Conservation (phyloP, 176 grass and related monocot genomes). For the Miscanthus lutarioriparius region DNA sequence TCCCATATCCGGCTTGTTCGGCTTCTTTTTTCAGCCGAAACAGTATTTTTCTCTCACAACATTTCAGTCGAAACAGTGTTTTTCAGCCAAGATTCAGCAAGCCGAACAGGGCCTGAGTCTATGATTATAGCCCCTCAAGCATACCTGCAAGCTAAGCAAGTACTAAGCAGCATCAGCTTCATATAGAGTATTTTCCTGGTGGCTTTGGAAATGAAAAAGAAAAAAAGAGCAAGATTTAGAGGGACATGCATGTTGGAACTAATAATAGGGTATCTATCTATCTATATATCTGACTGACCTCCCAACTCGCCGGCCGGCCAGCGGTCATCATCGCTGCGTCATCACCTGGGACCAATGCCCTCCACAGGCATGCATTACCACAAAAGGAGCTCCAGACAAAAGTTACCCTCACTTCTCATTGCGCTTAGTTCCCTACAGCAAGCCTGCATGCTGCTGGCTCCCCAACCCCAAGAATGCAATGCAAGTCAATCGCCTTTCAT, state of each 20-base stretch:
- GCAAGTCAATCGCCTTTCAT: slow-evolving; percentile 39
- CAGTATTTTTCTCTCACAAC: too few relatives aligned
- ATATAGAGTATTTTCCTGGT: neutral
- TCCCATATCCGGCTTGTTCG: too few relatives aligned
- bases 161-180: neutral
- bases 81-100: too few relatives aligned
- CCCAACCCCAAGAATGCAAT: neutral
- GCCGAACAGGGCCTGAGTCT: too few relatives aligned
- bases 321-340: slow-evolving; percentile 18
- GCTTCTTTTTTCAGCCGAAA: too few relatives aligned
- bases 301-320: neutral
- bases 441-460: neutral
- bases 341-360: slow-evolving; percentile 34
- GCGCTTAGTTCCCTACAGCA: slow-evolving; percentile 34
- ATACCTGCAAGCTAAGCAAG: neutral
- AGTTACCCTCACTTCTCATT: slow-evolving; percentile 37
- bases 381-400: slow-evolving; percentile 48
- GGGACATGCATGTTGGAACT: neutral
- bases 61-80: too few relatives aligned
- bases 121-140: neutral
- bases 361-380: slow-evolving; percentile 25
- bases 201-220: neutral
- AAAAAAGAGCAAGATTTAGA: slow-evolving; percentile 14
- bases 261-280: slow-evolving; percentile 23
- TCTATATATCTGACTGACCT: slow-evolving; percentile 12